A percentile compares a stretch with the other conserved stretches of the same genome.
Evolutionary conservation across 2,329 filamentous ascomycete species (phyloP).

Genomic region (Stemphylium beticola): DNA sequence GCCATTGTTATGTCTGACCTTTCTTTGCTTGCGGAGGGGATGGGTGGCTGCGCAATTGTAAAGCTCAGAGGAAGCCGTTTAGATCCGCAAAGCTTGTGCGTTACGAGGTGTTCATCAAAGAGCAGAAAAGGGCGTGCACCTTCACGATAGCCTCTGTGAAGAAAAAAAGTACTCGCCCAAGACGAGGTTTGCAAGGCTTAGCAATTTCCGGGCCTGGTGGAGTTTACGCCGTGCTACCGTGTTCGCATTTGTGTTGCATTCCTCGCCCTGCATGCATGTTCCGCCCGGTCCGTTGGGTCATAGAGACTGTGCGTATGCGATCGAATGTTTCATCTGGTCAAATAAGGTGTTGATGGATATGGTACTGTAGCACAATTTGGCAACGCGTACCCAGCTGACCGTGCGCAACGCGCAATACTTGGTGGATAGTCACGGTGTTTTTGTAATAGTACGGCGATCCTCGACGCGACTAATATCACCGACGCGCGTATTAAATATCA

Average conservation of each 20-base stretch:
- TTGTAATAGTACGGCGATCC: neutral
- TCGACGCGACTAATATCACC: neutral
- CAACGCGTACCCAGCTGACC: constrained; percentile 28
- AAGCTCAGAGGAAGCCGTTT: neutral
- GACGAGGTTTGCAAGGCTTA: constrained; percentile 12
- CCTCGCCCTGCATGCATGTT: constrained; percentile 30
- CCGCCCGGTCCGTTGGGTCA: constrained; percentile 25
- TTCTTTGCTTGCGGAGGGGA: constrained; percentile 24
- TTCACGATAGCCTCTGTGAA: neutral
- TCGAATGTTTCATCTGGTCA: constrained; percentile 27
- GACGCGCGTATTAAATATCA: neutral
- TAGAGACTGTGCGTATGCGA: constrained; percentile 29
- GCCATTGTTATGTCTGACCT: constrained; percentile 36
- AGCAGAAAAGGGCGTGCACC: neutral
- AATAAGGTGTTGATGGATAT: neutral
- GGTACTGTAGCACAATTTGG: constrained; percentile 12
- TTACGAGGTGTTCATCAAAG: neutral
- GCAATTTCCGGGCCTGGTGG: constrained; percentile 9
- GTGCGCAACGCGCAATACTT: neutral
- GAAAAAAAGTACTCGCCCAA: neutral
- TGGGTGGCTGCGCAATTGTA: constrained; percentile 4
- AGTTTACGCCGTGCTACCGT: constrained; percentile 29
- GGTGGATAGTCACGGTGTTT: neutral
- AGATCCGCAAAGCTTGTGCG: neutral
- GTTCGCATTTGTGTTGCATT: constrained; percentile 43